Percentiles rank a stretch among this genome's conserved stretches.
phyloP scores from a whole-genome alignment of 2,329 filamentous ascomycete genomes.

The Colletotrichum paranaense region DNA sequence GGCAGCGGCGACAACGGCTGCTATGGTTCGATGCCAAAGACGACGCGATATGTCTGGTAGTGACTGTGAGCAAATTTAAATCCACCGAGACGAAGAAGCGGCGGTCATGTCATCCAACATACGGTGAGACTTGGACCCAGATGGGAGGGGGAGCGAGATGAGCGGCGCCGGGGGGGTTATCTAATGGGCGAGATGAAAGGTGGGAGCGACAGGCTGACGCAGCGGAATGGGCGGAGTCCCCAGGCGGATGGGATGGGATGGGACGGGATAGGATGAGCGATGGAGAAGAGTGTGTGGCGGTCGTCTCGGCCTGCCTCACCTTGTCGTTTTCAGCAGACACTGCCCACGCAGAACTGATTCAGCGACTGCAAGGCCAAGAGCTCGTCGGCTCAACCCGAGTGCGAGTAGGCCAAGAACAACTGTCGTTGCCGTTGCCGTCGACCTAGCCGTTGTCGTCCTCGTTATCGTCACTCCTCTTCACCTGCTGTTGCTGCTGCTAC shows the following conservation, averaged over 20 bases:
- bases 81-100: conserved; percentile 27
- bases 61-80: conserved; percentile 32
- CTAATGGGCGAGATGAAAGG: conserved; percentile 35
- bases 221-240: conserved; percentile 36
- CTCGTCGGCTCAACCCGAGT: conserved; percentile 22
- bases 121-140: conserved; percentile 35
- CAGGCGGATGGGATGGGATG: conserved; percentile 31
- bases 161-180: conserved; percentile 35
- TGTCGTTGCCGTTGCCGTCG: background rate
- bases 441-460: background rate
- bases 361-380: background rate
- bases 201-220: conserved; percentile 36
- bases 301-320: conserved; percentile 35
- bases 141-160: conserved; percentile 35
- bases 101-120: conserved; percentile 34
- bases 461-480: no score
- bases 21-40: conserved; percentile 26
- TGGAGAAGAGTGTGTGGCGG: conserved; percentile 28
- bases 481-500: background rate
- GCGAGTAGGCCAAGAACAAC: background rate
- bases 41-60: conserved; percentile 14
- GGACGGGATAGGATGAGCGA: conserved; percentile 30
- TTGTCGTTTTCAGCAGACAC: conserved; percentile 29
- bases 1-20: conserved; percentile 13
- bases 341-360: conserved; percentile 19